Percentiles rank a stretch among this genome's conserved stretches.
phyloP scores from a whole-genome alignment of 495 filamentous ascomycete genomes.

The Aspergillus heteromorphus region DNA sequence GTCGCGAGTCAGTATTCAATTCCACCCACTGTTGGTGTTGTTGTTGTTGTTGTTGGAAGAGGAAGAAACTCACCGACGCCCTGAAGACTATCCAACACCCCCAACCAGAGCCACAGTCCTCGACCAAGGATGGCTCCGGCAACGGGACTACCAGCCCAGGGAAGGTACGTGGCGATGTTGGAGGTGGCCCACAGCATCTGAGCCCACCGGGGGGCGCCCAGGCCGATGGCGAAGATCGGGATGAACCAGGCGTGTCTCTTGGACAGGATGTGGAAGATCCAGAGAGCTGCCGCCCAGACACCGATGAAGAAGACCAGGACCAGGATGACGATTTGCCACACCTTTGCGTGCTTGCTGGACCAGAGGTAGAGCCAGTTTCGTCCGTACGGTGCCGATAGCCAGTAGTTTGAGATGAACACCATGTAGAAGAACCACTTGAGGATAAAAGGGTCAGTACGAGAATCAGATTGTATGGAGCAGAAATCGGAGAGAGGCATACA shows the following conservation, averaged over 20 bases:
- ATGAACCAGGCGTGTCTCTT: slow-evolving; percentile 43
- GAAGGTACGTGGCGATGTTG: slow-evolving; percentile 35
- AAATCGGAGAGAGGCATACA: background rate
- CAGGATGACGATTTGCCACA: slow-evolving; percentile 39
- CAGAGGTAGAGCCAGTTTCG: slow-evolving; percentile 45
- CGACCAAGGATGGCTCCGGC: slow-evolving; percentile 36
- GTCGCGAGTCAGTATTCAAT: background rate
- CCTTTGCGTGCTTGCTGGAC: slow-evolving; percentile 35
- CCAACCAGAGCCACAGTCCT: slow-evolving; percentile 44
- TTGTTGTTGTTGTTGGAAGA: background rate
- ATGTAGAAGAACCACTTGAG: slow-evolving; percentile 1
- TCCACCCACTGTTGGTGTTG: background rate
- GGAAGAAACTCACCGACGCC: slow-evolving; percentile 20
- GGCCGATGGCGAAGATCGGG: slow-evolving; percentile 42
- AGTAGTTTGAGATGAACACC: slow-evolving; percentile 11
- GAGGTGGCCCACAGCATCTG: slow-evolving; percentile 46
- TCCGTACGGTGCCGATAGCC: slow-evolving; percentile 42
- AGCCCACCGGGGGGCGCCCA: slow-evolving; percentile 41
- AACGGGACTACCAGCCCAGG: slow-evolving; percentile 38
- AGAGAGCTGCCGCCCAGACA: slow-evolving; percentile 35
- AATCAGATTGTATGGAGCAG: background rate
- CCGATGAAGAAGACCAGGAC: slow-evolving; percentile 37
- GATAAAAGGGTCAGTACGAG: background rate
- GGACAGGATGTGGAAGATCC: slow-evolving; percentile 31
- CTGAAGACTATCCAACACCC: slow-evolving; percentile 40